These are phyloP conservation scores for Prunella vulgaris DNA, from an alignment of 257 asterid species.

Conservation along the genomic window DNA sequence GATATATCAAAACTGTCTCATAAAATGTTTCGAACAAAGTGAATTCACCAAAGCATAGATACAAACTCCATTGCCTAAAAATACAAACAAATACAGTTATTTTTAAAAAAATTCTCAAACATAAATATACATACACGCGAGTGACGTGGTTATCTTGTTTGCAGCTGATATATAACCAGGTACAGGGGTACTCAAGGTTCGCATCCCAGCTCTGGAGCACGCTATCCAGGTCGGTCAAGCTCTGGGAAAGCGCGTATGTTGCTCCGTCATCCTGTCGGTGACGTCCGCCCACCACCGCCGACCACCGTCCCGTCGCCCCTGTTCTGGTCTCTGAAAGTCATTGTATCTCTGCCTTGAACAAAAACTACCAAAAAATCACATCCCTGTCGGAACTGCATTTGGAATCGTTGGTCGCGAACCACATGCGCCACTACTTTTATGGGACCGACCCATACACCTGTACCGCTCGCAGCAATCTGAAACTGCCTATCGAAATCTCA, in stretches of 20 bases:
- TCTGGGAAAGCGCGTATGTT: slow-evolving; percentile 46
- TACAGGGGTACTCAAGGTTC: slow-evolving; percentile 52
- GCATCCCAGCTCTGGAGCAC: slow-evolving; percentile 73
- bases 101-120: not conserved
- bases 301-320: too few relatives aligned
- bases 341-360: too few relatives aligned
- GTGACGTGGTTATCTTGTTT: slow-evolving; percentile 54
- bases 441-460: too few relatives aligned
- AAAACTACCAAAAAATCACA: too few relatives aligned
- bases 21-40: not conserved
- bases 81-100: not conserved
- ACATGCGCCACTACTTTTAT: too few relatives aligned
- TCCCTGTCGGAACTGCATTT: too few relatives aligned
- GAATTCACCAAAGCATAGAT: not conserved
- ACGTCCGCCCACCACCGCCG: too few relatives aligned
- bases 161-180: slow-evolving; percentile 65
- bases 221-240: slow-evolving; percentile 50
- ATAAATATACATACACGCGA: slow-evolving; percentile 46
- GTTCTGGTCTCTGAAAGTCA: too few relatives aligned
- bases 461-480: too few relatives aligned
- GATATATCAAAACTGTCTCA: not conserved
- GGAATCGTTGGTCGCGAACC: too few relatives aligned
- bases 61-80: not conserved
- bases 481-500: too few relatives aligned
- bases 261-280: too few relatives aligned